Evolutionary conservation across 139 green algal species (phyloP), one percentile per base, ranked within the genome.

Genomic region (Monoraphidium neglectum): DNA sequence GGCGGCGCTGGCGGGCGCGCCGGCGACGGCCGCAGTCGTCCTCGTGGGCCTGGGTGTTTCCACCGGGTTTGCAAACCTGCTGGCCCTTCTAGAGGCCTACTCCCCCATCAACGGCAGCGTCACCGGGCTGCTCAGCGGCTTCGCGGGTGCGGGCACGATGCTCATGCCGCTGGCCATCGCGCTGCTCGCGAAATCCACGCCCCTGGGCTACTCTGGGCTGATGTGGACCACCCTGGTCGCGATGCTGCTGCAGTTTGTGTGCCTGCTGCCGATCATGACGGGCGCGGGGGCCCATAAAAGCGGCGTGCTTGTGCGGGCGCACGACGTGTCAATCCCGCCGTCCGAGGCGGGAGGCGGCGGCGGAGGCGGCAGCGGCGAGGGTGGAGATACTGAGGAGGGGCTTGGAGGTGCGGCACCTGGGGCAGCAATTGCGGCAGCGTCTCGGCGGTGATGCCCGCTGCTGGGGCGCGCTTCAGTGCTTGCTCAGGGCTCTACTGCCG

Each of bases 111-210:
- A 47, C 13, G 73, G 73, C 36, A 73, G 47, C 5, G 36, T 79
- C 26, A 79, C 73, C 6, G 73, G 73, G 13, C n/a, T 79, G 35
- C 35, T 79, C 3, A 62, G 73, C 1, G 73, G 73, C 37, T 49
- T 72, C 2, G 73, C 73, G 5, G 73, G 73, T 23, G 73, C 63
- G 49, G 73, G 73, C 16, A 73, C 61, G 33, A 79, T 79, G 73
- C 63, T 32, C 12, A n/a, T 79, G 26, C 73, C 73, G 2, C 28
- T 79, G 32, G 26, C 72, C 1, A 59, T 79, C n/a, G 73, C 63
- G 13, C 24, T 79, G 47, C 35, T 79, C 2, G 73, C 73, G 4
- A 79, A 79, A 62, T 30, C 66, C 35, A 79, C 61, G 0, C 0
- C 24, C 0, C 61, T 78, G 6, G 32, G 40, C 33, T 73, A 73